phyloP scores from a whole-genome alignment of 1,284 basidiomycete species.

The Puccinia novopanici region DNA sequence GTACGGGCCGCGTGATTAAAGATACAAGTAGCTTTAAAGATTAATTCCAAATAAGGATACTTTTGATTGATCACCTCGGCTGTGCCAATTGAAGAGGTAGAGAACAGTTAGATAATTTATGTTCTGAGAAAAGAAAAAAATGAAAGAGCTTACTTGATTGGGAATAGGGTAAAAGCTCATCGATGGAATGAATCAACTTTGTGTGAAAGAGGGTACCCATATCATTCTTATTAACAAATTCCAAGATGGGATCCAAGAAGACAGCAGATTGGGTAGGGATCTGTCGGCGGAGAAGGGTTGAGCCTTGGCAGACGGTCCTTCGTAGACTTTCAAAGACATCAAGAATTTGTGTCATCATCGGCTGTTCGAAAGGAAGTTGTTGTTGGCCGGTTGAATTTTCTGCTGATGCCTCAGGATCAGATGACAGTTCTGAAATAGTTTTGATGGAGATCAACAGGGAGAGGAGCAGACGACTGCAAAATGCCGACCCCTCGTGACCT shows the following conservation, averaged over 20 bases:
- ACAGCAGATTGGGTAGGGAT: conserved; percentile 24
- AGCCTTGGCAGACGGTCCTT: conserved; percentile 4
- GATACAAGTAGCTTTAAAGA: conserved; percentile 47
- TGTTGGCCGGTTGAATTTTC: conserved; percentile 2
- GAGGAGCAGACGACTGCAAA: conserved; percentile 43
- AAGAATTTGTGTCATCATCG: conserved; percentile 8
- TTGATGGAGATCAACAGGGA: conserved; percentile 45
- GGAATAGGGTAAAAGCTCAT: conserved; percentile 46
- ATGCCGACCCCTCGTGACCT: conserved; percentile 33
- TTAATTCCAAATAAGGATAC: conserved; percentile 50
- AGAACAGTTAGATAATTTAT: not conserved
- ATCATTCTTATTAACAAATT: conserved; percentile 42
- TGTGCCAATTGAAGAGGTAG: not conserved
- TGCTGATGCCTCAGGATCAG: not conserved
- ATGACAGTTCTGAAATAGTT: conserved; percentile 18
- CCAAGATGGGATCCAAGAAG: conserved; percentile 46
- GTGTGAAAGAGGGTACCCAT: conserved; percentile 38
- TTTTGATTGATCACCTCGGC: conserved; percentile 45
- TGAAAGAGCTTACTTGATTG: conserved; percentile 12
- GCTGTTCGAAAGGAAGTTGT: not conserved
- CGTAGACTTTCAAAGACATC: conserved; percentile 28
- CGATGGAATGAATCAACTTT: conserved; percentile 44
- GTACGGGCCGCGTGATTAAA: conserved; percentile 48
- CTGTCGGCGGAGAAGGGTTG: conserved; percentile 19
- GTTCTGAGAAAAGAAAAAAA: not conserved